Evolutionary conservation across 768 basidiomycete genomes (phyloP), one percentile per base, ranked within the genome.

Genomic region (Russula olivacea): DNA sequence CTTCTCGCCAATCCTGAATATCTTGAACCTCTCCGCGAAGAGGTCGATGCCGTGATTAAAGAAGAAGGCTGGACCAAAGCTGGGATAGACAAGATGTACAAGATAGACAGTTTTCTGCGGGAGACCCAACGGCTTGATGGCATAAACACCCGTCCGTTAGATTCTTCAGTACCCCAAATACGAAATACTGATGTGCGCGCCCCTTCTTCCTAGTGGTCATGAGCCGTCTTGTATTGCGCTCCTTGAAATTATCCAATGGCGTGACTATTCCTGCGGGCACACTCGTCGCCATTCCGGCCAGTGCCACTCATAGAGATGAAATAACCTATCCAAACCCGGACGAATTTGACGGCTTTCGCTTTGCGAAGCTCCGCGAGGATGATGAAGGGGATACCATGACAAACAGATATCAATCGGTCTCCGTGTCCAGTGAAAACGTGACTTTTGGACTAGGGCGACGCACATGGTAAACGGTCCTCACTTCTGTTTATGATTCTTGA

Each of bases 271-370:
- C 79, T n/a, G 66, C 66, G 4, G 81, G 80, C 58, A 74, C 74
- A 23, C 69, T 72, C 28, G 66, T 79, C n/a, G 67, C 70, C 15
- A 70, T 74, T 10, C 74, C 75, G 11, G 59, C 71, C 7, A 57
- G 63, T 25, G 64, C 73, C n/a, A 70, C 76, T 69, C 77, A 78
- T 63, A 70, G 71, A n/a, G 78, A 82, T 62, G 71, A 72, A n/a
- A 71, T 70, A 17, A 67, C 73, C 21, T 85, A 83, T 66, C 63
- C 71, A n/a, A 73, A 80, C 55, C 71, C 83, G 0, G 67, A 72
- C 10, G 59, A 32, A 47, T 81, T 81, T 45, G 72, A 78, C 32
- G 73, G 78, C 1, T 77, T 77, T 58, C 72, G 80, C 17, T 81
- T 79, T 68, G 61, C 72, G 25, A 61, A 72, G n/a, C 64, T 68